These are phyloP conservation scores for Ilex aquifolium DNA, from an alignment of 257 asterid species.

Conservation along the genomic window DNA sequence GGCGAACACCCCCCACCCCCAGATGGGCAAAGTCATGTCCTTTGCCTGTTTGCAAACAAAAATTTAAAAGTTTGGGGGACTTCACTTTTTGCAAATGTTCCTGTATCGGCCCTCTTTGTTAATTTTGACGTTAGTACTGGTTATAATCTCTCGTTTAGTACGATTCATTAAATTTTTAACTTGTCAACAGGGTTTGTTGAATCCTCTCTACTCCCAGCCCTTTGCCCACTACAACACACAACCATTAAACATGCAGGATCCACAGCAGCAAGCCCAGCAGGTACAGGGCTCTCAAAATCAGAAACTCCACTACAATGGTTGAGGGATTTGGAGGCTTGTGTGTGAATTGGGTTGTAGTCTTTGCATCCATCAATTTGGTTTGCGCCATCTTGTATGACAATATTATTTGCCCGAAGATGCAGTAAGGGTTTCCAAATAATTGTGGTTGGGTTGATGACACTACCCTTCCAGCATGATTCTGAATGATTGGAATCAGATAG, in stretches of 20 bases:
- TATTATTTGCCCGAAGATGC: constrained; percentile 30
- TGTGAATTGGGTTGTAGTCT: constrained; percentile 29
- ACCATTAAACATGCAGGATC: constrained; percentile 53
- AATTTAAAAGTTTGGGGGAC: too few species aligned
- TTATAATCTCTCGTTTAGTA: too few species aligned
- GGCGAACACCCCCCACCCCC: too few species aligned
- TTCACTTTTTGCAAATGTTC: too few species aligned
- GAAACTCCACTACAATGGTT: constrained; percentile 75
- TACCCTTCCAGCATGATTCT: constrained; percentile 17
- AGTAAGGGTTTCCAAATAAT: constrained; percentile 25
- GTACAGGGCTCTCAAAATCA: constrained; percentile 67
- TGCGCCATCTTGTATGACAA: constrained; percentile 41
- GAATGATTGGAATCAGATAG: constrained; percentile 25
- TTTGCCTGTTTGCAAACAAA: too few species aligned
- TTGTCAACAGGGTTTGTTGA: constrained; percentile 45
- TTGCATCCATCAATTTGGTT: constrained; percentile 47
- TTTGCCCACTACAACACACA: constrained; percentile 66
- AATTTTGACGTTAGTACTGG: too few species aligned
- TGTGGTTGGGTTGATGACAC: constrained; percentile 20
- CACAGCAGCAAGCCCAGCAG: constrained; percentile 36
- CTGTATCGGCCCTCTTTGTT: too few species aligned
- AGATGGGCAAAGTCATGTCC: too few species aligned
- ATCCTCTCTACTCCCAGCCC: constrained; percentile 87
- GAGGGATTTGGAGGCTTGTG: constrained; percentile 12
- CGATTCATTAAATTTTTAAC: too few species aligned